Evolutionary conservation across 1,139 yeast genomes (phyloP).

Genomic region (Kodamaea fungicola): DNA sequence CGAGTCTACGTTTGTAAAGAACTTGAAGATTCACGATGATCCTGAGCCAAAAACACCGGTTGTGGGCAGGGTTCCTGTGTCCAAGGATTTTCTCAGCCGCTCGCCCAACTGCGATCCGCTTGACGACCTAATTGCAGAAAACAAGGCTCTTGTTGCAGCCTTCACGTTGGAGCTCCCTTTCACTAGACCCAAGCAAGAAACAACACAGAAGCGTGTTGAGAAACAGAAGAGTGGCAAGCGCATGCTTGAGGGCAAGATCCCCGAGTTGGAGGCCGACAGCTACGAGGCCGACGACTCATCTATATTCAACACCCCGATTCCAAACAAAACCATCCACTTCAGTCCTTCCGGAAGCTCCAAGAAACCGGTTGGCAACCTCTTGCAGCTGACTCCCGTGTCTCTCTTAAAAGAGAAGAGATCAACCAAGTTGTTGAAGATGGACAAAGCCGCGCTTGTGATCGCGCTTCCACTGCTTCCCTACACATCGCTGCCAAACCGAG

Average conservation of each 20-base stretch:
- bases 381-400: slow-evolving; percentile 26
- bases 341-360: slow-evolving; percentile 28
- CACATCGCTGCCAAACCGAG: slow-evolving; percentile 1
- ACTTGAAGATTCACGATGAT: slow-evolving; percentile 22
- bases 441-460: slow-evolving; percentile 16
- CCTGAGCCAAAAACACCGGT: slow-evolving; percentile 14
- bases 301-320: slow-evolving; percentile 25
- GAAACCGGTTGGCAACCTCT: slow-evolving; percentile 13
- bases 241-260: slow-evolving; percentile 6
- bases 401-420: slow-evolving; percentile 14
- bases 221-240: slow-evolving; percentile 3
- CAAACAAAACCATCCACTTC: slow-evolving; percentile 29
- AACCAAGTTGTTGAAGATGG: slow-evolving; percentile 15
- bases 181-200: slow-evolving; percentile 4
- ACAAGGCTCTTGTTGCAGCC: slow-evolving; percentile 15
- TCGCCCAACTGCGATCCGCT: slow-evolving; percentile 24
- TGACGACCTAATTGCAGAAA: slow-evolving; percentile 23
- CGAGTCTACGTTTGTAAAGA: slow-evolving; percentile 21
- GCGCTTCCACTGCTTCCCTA: slow-evolving; percentile 4
- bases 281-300: slow-evolving; percentile 15
- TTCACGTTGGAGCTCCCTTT: slow-evolving; percentile 20
- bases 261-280: slow-evolving; percentile 8
- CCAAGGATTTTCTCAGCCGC: slow-evolving; percentile 9
- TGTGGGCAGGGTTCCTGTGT: slow-evolving; percentile 11
- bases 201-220: background rate